A percentile compares a stretch with the other conserved stretches of the same genome.
Evolutionary conservation across 2,329 filamentous ascomycete species (phyloP).

Genomic region (Elsinoe fawcettii): DNA sequence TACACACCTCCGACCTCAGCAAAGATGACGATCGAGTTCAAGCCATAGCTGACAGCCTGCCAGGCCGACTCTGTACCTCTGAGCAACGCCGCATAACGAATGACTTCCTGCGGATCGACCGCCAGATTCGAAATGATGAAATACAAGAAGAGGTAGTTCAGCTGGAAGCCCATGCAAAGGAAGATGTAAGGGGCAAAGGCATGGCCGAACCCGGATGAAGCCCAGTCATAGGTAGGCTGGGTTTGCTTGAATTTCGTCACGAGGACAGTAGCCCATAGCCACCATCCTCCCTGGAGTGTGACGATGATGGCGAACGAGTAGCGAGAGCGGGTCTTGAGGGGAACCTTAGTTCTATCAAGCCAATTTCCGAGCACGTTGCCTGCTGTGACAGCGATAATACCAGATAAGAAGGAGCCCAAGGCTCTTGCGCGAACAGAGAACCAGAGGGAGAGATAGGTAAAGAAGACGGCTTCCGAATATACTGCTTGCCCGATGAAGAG

Average conservation of each 20-base stretch:
- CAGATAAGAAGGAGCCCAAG: slow-evolving; percentile 62
- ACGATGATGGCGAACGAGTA: slow-evolving; percentile 48
- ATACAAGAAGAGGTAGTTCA: slow-evolving; percentile 69
- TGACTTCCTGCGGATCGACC: slow-evolving; percentile 52
- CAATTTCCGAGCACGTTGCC: slow-evolving; percentile 61
- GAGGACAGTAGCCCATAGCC: slow-evolving; percentile 62
- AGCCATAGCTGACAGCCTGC: slow-evolving; percentile 64
- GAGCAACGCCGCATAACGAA: slow-evolving; percentile 60
- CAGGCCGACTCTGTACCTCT: slow-evolving; percentile 64
- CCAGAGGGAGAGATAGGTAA: slow-evolving; percentile 55
- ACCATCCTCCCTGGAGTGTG: slow-evolving; percentile 59
- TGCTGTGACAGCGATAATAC: slow-evolving; percentile 56
- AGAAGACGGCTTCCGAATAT: slow-evolving; percentile 64
- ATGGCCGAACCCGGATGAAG: slow-evolving; percentile 53
- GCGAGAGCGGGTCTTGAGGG: slow-evolving; percentile 49
- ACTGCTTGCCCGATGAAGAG: slow-evolving; percentile 64
- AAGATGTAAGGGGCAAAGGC: slow-evolving; percentile 62
- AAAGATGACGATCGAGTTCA: slow-evolving; percentile 55
- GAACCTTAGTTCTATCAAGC: slow-evolving; percentile 51
- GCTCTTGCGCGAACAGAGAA: slow-evolving; percentile 63
- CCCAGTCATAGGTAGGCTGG: slow-evolving; percentile 60
- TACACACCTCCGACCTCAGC: slow-evolving; percentile 60
- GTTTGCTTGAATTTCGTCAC: slow-evolving; percentile 53
- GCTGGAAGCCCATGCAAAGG: slow-evolving; percentile 58
- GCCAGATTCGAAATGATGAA: slow-evolving; percentile 63